Base-by-base conservation (phyloP, 78 protist genomes). In the Tieghemostelium lacteum region DNA sequence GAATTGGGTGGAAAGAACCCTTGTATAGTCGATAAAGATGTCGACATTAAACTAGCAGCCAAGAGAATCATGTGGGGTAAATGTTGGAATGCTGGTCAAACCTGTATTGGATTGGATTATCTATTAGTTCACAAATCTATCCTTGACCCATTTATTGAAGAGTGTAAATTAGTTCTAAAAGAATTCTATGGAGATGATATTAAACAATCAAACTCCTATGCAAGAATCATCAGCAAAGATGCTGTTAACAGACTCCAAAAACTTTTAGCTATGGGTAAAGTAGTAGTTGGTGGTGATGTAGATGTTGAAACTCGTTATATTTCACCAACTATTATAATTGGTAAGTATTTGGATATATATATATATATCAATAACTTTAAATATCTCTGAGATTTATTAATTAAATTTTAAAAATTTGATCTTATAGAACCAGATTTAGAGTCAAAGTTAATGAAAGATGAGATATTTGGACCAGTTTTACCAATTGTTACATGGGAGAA, bases 1-100 rank as follows among this genome's bases (percentile, higher is more conserved):
- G 99, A 98, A 70, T 83, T 97, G 24, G 99, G 99, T 31, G 99
- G 99, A 3, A 96, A 97, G 72, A 60, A 72, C n/a, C 98, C 99
- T 5, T 42, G 58, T 22, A 78, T 97, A 36, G 86, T 98, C n/a
- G 97, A 95, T 57, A 28, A 63, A 22, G 62, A 74, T 36, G 20
- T 50, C n/a, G 94, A 95, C 42, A 2, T 97, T 14, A 70, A 26
- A 12, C 8, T 65, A 17, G 71, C 97, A 5, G 97, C 96, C 1
- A 24, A 37, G 4, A 55, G 97, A 4, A 50, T 97, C 16, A 29
- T 57, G 22, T 80, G 86, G 93, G 92, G 93, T 12, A 93, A 93
- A 57, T 86, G 80, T 39, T 71, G 93, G 86, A 97, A 97, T 87
- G 87, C 75, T 7, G 99, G 99, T 31, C 98, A 97, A 86, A 94